phyloP scores from a whole-genome alignment of 2,329 filamentous ascomycete genomes.

The Mycosphaerella arachidis region DNA sequence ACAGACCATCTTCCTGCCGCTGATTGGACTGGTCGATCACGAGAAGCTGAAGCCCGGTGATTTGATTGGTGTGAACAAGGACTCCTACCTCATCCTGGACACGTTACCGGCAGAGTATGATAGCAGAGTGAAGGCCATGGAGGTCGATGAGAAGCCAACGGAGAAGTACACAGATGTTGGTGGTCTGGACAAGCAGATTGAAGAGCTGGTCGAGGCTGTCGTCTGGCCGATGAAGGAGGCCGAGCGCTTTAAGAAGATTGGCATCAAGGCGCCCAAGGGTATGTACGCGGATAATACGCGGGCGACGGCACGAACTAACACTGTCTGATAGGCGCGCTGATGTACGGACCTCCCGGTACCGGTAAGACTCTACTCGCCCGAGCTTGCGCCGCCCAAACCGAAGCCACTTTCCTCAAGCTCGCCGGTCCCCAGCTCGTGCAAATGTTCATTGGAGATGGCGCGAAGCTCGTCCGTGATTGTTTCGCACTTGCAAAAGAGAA shows the following conservation, averaged over 20 bases:
- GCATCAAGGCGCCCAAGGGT: conserved; percentile 99
- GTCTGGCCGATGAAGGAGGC: conserved; percentile 99
- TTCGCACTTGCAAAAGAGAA: conserved; percentile 98
- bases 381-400: conserved; percentile 95
- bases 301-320: conserved; percentile 5
- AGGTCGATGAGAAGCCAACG: conserved; percentile 98
- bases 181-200: conserved; percentile 97
- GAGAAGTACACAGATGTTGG: conserved; percentile 99
- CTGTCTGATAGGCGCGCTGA: conserved; percentile 68
- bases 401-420: conserved; percentile 97
- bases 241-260: conserved; percentile 98
- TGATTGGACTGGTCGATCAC: conserved; percentile 95
- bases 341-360: conserved; percentile 93
- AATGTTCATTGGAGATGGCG: conserved; percentile 99
- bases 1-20: conserved; percentile 95
- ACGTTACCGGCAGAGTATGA: conserved; percentile 97
- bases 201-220: conserved; percentile 95
- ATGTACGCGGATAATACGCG: background rate
- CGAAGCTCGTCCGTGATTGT: conserved; percentile 94
- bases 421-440: conserved; percentile 96
- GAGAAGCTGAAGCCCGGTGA: conserved; percentile 93
- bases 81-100: conserved; percentile 95
- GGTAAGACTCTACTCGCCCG: conserved; percentile 89
- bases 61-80: conserved; percentile 97
- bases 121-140: conserved; percentile 98